These are phyloP conservation scores for Botrytis paeoniae DNA, from an alignment of 2,329 filamentous ascomycete genomes.

Conservation along the genomic window DNA sequence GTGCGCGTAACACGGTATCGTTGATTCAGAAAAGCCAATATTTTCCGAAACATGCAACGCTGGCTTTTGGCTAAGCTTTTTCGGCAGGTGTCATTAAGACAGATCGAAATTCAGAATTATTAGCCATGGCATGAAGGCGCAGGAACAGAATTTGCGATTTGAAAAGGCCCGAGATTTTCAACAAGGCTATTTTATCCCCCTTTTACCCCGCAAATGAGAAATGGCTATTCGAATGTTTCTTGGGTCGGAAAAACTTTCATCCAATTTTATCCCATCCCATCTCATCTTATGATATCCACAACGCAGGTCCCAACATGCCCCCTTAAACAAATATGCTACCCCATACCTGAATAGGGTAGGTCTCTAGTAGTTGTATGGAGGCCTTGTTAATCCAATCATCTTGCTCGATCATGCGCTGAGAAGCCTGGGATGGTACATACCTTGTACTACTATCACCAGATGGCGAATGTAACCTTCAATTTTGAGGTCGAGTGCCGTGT, in stretches of 20 bases:
- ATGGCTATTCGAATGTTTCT: neutral
- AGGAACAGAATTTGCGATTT: neutral
- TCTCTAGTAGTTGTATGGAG: neutral
- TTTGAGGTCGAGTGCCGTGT: neutral
- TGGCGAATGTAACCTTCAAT: neutral
- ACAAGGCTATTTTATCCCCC: neutral
- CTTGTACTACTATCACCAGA: constrained; percentile 8
- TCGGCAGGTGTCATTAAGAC: neutral
- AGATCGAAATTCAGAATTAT: neutral
- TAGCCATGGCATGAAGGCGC: neutral
- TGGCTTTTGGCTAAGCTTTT: neutral
- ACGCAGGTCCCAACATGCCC: neutral
- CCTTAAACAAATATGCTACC: neutral
- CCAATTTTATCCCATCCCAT: neutral
- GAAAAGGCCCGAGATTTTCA: neutral
- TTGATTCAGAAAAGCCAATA: neutral
- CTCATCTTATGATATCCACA: constrained; percentile 1
- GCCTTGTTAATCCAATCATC: neutral
- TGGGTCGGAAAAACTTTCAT: neutral
- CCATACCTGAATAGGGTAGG: neutral
- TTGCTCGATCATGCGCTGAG: neutral
- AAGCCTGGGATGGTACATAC: neutral
- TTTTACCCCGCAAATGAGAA: constrained; percentile 4
- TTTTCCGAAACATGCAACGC: neutral
- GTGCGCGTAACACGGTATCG: neutral